These are phyloP conservation scores for Esteya vermicola DNA, from an alignment of 2,329 filamentous ascomycete genomes.

Conservation along the genomic window DNA sequence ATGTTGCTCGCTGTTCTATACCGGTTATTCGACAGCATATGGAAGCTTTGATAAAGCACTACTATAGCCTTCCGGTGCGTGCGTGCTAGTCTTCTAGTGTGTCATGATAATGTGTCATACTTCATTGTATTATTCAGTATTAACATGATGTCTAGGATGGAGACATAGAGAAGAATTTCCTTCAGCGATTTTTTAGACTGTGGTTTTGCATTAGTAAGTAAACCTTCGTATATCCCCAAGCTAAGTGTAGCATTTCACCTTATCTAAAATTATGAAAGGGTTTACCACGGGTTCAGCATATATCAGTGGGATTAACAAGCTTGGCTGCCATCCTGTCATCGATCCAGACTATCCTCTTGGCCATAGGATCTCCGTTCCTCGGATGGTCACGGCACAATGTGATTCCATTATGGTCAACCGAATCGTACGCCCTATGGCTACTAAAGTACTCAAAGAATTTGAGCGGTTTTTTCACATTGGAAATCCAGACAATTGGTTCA, in stretches of 20 bases:
- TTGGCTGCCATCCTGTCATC: constrained; percentile 23
- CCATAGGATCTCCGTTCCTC: constrained; percentile 23
- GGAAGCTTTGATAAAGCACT: constrained; percentile 12
- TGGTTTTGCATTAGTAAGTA: constrained; percentile 33
- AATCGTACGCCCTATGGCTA: constrained; percentile 20
- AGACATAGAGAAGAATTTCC: constrained; percentile 18
- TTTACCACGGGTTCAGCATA: constrained; percentile 29
- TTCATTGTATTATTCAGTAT: background rate
- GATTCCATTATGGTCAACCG: constrained; percentile 25
- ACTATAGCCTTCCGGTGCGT: constrained; percentile 9
- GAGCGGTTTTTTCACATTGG: constrained; percentile 20
- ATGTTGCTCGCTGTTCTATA: constrained; percentile 11
- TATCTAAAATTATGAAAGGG: constrained; percentile 16
- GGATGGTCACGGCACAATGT: constrained; percentile 30
- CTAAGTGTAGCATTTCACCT: background rate
- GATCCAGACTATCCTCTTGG: constrained; percentile 23
- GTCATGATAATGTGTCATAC: too few species aligned
- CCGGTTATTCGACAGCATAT: constrained; percentile 7
- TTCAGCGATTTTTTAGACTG: constrained; percentile 26
- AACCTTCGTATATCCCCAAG: background rate
- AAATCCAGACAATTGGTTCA: constrained; percentile 19
- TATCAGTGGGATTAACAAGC: constrained; percentile 23
- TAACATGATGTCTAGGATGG: constrained; percentile 7
- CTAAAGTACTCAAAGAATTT: constrained; percentile 19
- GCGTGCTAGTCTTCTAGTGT: background rate